Base-by-base conservation (phyloP, 148 eudicot genomes). In the Rhododendron kiyosumense region DNA sequence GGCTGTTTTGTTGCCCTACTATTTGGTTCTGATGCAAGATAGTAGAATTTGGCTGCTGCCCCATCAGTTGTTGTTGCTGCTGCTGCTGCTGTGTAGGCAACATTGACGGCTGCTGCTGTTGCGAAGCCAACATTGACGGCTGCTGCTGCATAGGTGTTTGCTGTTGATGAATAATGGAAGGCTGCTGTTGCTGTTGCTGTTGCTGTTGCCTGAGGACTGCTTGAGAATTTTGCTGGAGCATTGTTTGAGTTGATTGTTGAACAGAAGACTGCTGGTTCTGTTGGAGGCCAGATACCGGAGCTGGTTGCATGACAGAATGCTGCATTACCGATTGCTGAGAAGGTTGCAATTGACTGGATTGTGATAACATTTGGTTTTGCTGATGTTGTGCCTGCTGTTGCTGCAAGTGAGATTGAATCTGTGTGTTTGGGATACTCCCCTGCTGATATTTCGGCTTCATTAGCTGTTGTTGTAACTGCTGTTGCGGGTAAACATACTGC, bases 281-380 rank as follows among this genome's bases (percentile, higher is more conserved):
- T 86, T 90, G 98, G 87, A 95, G 81, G 82, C 90, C 88, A 76
- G 96, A 91, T 5, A 91, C 83, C 83, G 91, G 84, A 67, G 96
- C 84, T 63, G 93, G 89, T 88, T 93, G 96, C 95, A 94, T 94
- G 69, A 86, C 89, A 87, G 94, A 91, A 81, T 94, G 92, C 89
- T 92, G 99, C 96, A 94, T 90, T 75, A 90, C 89, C 82, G 95
- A 87, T 87, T 92, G 98, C 89, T 96, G 98, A 88, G 98, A 89
- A 67, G 94, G 84, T 85, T 92, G 92, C 54, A 92, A 78, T 82
- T 90, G 93, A 78, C 84, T 83, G 73, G 88, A 88, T 86, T 92
- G 94, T 78, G 93, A 59, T 38, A 93, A 46, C 30, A 32, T 14
- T 15, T 71, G 76, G 83, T 90, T 93, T 82, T 89, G 93, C 77